Evolutionary conservation across 1,284 basidiomycete species (phyloP), one percentile per base, ranked within the genome.

Genomic region (Sanghuangporus baumii): DNA sequence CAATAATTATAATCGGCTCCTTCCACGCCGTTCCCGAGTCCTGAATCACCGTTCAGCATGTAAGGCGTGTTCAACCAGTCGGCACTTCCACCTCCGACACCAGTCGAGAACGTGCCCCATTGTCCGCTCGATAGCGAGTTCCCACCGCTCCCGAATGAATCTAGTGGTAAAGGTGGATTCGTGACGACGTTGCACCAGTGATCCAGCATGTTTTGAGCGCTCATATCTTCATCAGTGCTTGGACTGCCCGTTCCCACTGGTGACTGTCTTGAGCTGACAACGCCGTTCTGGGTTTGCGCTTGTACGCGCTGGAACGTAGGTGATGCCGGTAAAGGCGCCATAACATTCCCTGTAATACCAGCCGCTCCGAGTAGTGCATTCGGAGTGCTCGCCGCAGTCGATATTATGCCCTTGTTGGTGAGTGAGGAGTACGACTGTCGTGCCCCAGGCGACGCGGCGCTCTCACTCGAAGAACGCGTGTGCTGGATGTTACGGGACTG

Each of bases 111-210:
- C 77, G 75, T 41, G 76, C 71, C 65, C 83, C 81, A 48, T 69
- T 69, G n/a, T 75, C 69, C 31, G 73, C 59, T 57, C 68, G 67
- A 36, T 62, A 59, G 54, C 64, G 70, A 26, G 67, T 74, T 57
- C 68, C 69, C 3, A 76, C 66, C 60, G 16, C 34, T 37, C 73
- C 55, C 50, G 57, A 34, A 81, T 76, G 86, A 86, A 87, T 6
- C 84, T 82, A 41, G 83, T 74, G 52, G 84, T 76, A 67, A 89
- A 86, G 34, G 79, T 12, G 80, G 80, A 65, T 86, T 87, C 70
- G 82, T 88, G 66, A 91, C 83, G 18, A 86, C 84, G 65, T 87
- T 87, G 70, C 85, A 88, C 90, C 90, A 93, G 67, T 91, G 86
- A 70, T 93, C 89, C 56, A 93, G 76, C 61, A 93, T 72, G 16